Conservation (phyloP, 2,329 filamentous ascomycete species). For the Pseudomassariella vexata region DNA sequence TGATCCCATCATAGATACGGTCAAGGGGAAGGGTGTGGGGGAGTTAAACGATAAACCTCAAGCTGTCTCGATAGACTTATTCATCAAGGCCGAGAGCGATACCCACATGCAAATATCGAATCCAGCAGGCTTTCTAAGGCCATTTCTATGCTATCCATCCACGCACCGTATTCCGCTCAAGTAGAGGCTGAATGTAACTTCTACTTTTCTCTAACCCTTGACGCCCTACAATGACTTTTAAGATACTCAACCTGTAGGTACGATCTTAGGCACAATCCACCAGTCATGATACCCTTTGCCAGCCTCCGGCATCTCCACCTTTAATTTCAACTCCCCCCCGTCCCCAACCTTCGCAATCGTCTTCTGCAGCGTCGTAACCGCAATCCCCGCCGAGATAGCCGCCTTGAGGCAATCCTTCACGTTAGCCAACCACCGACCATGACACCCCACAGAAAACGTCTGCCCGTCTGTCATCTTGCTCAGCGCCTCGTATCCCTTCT, state of each 20-base stretch:
- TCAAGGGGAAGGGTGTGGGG: no score
- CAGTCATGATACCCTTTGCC: conserved; percentile 56
- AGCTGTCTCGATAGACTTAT: no score
- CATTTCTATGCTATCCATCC: no score
- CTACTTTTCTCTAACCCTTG: no score
- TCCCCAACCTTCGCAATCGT: conserved; percentile 31
- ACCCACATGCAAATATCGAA: no score
- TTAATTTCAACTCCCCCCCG: conserved; percentile 29
- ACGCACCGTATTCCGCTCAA: no score
- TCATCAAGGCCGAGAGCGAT: no score
- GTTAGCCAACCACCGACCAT: conserved; percentile 56
- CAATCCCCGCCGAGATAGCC: conserved; percentile 65
- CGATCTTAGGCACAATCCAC: conserved; percentile 56
- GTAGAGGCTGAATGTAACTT: no score
- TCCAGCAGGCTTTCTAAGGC: no score
- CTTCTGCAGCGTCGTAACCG: conserved; percentile 55
- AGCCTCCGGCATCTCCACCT: conserved; percentile 45
- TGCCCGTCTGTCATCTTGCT: conserved; percentile 44
- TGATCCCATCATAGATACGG: no score
- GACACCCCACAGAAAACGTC: conserved; percentile 49
- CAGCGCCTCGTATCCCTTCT: conserved; percentile 51
- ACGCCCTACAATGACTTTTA: no score
- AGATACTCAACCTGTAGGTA: conserved; percentile 13
- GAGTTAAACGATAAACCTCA: no score
- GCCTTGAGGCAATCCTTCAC: conserved; percentile 59